Evolutionary conservation across 441 rosid genomes (phyloP), one percentile per base, ranked within the genome.

Genomic region (Dalechampia spathulata): DNA sequence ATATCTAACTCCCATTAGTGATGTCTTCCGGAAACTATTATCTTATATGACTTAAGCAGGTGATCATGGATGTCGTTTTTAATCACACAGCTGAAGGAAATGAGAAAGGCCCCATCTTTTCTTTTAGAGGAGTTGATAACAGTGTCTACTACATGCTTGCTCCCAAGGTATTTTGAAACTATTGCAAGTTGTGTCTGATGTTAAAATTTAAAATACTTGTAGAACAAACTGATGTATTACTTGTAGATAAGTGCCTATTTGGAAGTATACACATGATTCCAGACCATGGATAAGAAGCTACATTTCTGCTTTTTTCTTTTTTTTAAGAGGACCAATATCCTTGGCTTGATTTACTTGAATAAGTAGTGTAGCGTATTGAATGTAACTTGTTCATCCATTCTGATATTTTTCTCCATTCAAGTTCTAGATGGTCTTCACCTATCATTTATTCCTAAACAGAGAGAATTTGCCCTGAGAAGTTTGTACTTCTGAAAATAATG

Each of bases 81-180:
- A 92, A 92, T 75, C 98, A 92, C 78, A 92, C 98, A 16, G 96
- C 96, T 13, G 98, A 92, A 79, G 98, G 98, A 61, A 88, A 92
- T 78, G 96, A 86, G 68, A 78, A 80, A 76, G 98, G 98, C 17
- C 96, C 90, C 46, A 75, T 69, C 66, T 55, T 86, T 47, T 88
- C 98, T 56, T 92, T 92, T 63, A 88, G 91, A 75, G 98, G 98
- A 70, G 77, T 79, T 59, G 98, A 92, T 71, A 88, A 88, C 67
- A 82, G 94, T 64, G 81, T 85, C 63, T 92, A 92, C 70, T 92
- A 92, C 78, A 88, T 92, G 94, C 78, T 92, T 62, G 98, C 98
- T 50, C 95, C 98, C 43, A 86, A 88, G 98, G 98, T 92, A 81
- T 62, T 52, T 47, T 32, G 43, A 60, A 51, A 39, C 7, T 37